phyloP scores from a whole-genome alignment of 495 filamentous ascomycete species.

The Penicillium canescens region DNA sequence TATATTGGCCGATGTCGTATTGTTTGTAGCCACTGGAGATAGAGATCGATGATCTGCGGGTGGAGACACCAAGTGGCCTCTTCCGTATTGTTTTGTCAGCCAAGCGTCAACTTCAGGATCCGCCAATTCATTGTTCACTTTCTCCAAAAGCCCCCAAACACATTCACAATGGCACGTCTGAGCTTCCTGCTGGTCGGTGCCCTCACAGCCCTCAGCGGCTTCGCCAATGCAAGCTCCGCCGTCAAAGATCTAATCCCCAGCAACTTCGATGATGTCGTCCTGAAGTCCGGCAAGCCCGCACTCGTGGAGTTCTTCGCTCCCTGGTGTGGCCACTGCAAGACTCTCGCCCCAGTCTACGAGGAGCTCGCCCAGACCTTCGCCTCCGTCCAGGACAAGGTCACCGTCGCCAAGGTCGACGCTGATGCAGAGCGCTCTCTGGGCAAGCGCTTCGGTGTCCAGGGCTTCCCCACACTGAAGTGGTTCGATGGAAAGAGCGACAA shows the following conservation, averaged over 20 bases:
- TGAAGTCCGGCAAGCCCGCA: conserved; percentile 90
- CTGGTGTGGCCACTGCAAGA: conserved; percentile 99
- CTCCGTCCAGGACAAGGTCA: conserved; percentile 76
- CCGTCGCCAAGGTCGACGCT: conserved; percentile 93
- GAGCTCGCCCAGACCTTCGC: conserved; percentile 78
- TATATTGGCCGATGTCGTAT: conserved; percentile 3
- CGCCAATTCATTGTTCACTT: conserved; percentile 3
- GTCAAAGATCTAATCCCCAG: conserved; percentile 83
- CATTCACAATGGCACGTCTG: conserved; percentile 46
- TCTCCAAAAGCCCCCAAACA: background rate
- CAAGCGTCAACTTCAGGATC: conserved; percentile 5
- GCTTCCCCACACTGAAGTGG: conserved; percentile 96
- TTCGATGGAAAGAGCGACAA: conserved; percentile 95
- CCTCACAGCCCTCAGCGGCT: conserved; percentile 41
- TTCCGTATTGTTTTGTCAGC: conserved; percentile 23
- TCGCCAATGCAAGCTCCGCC: conserved; percentile 45
- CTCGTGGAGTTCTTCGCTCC: conserved; percentile 99
- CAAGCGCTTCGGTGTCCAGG: conserved; percentile 82
- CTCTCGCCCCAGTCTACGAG: conserved; percentile 89
- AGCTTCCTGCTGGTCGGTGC: conserved; percentile 46
- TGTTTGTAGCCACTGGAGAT: background rate
- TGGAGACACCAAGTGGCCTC: conserved; percentile 25
- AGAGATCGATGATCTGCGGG: conserved; percentile 5
- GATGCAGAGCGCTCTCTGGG: conserved; percentile 84
- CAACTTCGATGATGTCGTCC: conserved; percentile 88